Evolutionary conservation across 805 yeast genomes (phyloP).

Genomic region (Priceomyces carsonii): DNA sequence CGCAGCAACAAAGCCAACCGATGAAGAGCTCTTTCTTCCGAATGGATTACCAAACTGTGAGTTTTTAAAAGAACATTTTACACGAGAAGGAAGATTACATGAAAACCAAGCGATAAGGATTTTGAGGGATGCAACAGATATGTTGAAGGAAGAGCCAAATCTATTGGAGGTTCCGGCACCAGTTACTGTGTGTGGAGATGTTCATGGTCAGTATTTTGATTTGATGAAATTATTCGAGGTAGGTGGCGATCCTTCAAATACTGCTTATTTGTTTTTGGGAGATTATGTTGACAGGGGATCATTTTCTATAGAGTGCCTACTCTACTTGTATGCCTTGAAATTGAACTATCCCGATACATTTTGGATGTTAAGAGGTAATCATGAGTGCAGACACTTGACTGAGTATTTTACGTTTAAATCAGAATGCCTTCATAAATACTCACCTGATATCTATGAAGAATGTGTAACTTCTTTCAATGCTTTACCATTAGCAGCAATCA

Average conservation of each 20-base stretch:
- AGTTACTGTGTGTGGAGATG: slow-evolving; percentile 93
- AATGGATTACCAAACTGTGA: slow-evolving; percentile 72
- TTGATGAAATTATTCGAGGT: slow-evolving; percentile 88
- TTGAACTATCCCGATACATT: slow-evolving; percentile 71
- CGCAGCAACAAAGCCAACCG: slow-evolving; percentile 61
- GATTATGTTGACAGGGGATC: slow-evolving; percentile 96
- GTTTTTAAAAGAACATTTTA: slow-evolving; percentile 72
- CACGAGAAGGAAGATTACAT: slow-evolving; percentile 75
- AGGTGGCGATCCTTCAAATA: slow-evolving; percentile 82
- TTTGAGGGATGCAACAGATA: slow-evolving; percentile 60
- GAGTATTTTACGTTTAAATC: slow-evolving; percentile 90
- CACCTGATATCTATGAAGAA: slow-evolving; percentile 61
- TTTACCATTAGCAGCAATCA: slow-evolving; percentile 86
- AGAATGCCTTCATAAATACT: slow-evolving; percentile 88
- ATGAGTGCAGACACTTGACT: slow-evolving; percentile 91
- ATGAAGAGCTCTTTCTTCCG: slow-evolving; percentile 62
- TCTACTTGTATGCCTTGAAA: slow-evolving; percentile 78
- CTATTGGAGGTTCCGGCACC: slow-evolving; percentile 85
- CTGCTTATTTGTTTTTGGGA: slow-evolving; percentile 82
- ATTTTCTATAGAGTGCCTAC: slow-evolving; percentile 78
- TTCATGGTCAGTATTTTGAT: slow-evolving; percentile 96
- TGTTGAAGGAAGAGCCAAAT: slow-evolving; percentile 74
- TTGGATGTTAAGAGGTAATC: slow-evolving; percentile 89
- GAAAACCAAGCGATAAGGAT: slow-evolving; percentile 72
- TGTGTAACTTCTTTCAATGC: slow-evolving; percentile 80